These are phyloP conservation scores for Alternaria infectoria DNA, from an alignment of 2,329 filamentous ascomycete genomes.

Conservation along the genomic window DNA sequence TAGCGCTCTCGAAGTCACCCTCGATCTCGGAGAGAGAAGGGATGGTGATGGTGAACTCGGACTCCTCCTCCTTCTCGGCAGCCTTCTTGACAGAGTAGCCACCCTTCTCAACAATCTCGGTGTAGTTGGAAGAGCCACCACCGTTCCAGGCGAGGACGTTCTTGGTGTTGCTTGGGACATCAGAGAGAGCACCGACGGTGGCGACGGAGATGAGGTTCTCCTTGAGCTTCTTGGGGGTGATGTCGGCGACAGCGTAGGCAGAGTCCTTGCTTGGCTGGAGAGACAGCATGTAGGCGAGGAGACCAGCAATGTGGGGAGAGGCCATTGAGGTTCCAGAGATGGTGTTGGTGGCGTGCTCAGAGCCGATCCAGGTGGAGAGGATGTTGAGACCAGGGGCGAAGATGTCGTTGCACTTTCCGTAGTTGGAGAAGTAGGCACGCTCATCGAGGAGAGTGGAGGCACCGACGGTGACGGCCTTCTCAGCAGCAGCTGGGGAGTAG, in stretches of 20 bases:
- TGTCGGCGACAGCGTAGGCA: slow-evolving; percentile 84
- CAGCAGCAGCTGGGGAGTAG: slow-evolving; percentile 94
- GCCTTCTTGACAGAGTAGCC: slow-evolving; percentile 64
- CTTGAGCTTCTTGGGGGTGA: slow-evolving; percentile 96
- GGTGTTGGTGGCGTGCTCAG: slow-evolving; percentile 94
- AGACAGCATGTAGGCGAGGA: slow-evolving; percentile 96
- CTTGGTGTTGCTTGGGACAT: slow-evolving; percentile 83
- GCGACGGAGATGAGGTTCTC: slow-evolving; percentile 81
- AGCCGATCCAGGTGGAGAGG: slow-evolving; percentile 97
- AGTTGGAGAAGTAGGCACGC: slow-evolving; percentile 99
- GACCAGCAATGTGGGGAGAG: slow-evolving; percentile 94
- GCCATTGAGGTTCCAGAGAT: slow-evolving; percentile 99
- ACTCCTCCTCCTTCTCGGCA: slow-evolving; percentile 44
- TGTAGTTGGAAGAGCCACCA: slow-evolving; percentile 91
- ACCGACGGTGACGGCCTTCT: slow-evolving; percentile 92
- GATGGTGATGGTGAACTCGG: slow-evolving; percentile 45
- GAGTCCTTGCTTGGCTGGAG: slow-evolving; percentile 91
- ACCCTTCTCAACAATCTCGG: slow-evolving; percentile 76
- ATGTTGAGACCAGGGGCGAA: slow-evolving; percentile 98
- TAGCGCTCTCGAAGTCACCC: slow-evolving; percentile 45
- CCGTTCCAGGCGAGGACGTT: slow-evolving; percentile 99
- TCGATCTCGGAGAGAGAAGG: slow-evolving; percentile 46
- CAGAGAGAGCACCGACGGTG: slow-evolving; percentile 76
- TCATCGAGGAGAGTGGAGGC: slow-evolving; percentile 91
- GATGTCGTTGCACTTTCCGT: slow-evolving; percentile 98